Evolutionary conservation across 116 monocot species (phyloP).

Genomic region (Thalassia testudinum): DNA sequence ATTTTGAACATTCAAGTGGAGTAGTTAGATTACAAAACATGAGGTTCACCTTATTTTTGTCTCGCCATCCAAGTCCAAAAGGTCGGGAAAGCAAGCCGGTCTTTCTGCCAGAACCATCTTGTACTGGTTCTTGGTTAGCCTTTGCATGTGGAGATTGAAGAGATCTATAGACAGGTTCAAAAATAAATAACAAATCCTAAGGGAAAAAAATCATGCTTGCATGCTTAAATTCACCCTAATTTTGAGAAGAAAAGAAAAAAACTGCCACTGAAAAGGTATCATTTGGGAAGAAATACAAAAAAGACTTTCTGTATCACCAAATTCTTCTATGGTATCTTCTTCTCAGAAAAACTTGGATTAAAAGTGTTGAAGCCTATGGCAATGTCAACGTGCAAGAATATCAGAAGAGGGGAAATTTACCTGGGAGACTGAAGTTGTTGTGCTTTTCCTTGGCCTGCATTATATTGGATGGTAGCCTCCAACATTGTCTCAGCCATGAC

Average conservation of each 20-base stretch:
- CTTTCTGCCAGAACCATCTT: conserved; percentile 56
- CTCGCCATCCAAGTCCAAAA: conserved; percentile 83
- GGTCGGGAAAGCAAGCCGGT: conserved; percentile 65
- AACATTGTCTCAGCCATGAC: conserved; percentile 96
- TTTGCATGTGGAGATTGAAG: conserved; percentile 9
- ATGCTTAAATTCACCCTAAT: too few relatives aligned
- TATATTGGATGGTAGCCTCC: conserved; percentile 94
- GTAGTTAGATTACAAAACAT: too few relatives aligned
- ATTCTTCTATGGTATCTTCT: neutral
- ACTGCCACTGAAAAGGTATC: neutral
- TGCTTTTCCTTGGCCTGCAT: conserved; percentile 63
- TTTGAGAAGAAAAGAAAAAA: too few relatives aligned
- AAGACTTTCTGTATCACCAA: neutral
- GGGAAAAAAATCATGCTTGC: neutral
- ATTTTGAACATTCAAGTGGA: too few relatives aligned
- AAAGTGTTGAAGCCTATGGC: neutral
- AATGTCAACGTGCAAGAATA: neutral
- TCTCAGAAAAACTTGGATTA: neutral
- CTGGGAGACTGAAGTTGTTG: conserved; percentile 40
- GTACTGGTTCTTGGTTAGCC: conserved; percentile 30
- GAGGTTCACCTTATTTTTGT: conserved; percentile 74
- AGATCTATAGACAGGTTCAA: conserved; percentile 18
- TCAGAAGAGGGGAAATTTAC: conserved; percentile 9
- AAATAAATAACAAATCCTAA: neutral
- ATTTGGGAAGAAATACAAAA: neutral